These are phyloP conservation scores for Ramularia endophylla DNA, from an alignment of 2,329 filamentous ascomycete species.

Conservation along the genomic window DNA sequence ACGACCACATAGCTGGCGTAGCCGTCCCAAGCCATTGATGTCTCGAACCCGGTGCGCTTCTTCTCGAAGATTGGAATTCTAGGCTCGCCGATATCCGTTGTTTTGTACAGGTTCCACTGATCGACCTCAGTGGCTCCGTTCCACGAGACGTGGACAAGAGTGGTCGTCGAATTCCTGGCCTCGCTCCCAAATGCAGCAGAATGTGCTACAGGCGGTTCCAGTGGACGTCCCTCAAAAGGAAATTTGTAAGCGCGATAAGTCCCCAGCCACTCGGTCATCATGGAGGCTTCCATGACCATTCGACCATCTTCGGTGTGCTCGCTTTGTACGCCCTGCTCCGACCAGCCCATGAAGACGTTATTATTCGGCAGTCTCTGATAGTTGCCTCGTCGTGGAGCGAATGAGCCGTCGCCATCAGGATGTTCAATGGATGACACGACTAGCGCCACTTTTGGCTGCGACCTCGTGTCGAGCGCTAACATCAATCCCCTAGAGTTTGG, in stretches of 20 bases:
- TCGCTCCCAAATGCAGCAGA: constrained; percentile 23
- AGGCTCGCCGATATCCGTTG: constrained; percentile 9
- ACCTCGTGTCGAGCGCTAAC: constrained; percentile 12
- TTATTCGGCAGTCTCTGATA: constrained; percentile 43
- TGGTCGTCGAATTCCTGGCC: constrained; percentile 16
- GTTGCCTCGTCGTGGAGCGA: constrained; percentile 34
- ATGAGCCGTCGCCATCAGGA: constrained; percentile 29
- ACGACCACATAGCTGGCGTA: constrained; percentile 14
- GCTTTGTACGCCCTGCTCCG: constrained; percentile 26
- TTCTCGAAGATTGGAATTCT: constrained; percentile 9
- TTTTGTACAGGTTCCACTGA: constrained; percentile 15
- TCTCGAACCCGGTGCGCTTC: constrained; percentile 15
- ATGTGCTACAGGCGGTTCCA: constrained; percentile 26
- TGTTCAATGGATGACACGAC: constrained; percentile 12
- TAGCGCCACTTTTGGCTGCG: constrained; percentile 8
- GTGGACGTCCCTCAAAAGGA: constrained; percentile 37
- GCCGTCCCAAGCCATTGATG: constrained; percentile 12
- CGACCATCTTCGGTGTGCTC: constrained; percentile 39
- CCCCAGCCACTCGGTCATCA: constrained; percentile 27
- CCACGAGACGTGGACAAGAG: constrained; percentile 45
- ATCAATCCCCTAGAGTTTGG: constrained; percentile 16
- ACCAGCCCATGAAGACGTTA: constrained; percentile 49
- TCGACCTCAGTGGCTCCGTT: constrained; percentile 36
- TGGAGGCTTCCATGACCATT: constrained; percentile 42
- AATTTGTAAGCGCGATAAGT: constrained; percentile 49